Base-by-base conservation (phyloP, 2,329 filamentous ascomycete genomes). In the Cercospora beticola region DNA sequence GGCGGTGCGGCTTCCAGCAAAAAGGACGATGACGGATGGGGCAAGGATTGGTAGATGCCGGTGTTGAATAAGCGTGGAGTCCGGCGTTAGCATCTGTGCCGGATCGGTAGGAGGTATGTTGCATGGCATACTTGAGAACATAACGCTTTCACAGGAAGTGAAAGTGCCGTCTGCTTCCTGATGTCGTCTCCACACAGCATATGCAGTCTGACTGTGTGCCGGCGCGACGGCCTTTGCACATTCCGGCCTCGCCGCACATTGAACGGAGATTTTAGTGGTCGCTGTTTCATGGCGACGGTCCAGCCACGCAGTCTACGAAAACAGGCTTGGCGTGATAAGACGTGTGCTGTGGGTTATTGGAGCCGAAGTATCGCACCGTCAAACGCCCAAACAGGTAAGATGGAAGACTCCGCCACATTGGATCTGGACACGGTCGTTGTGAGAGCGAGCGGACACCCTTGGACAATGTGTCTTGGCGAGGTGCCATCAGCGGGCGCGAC, bases 11-110 rank as follows among this genome's bases (percentile, higher is more conserved):
- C 40, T 31, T 72, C 71, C 23, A 75, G 75, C 52, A 83, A 83
- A 74, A 83, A 83, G 68, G 84, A 87, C 70, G 87, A 88, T 66
- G 86, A 86, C 64, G 81, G 79, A 21, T 88, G 87, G 87, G 84
- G 85, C 62, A 86, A 88, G 62, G 62, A 64, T 43, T 43, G 52
- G 62, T 84, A 83, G 83, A 28, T 54, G 49, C 57, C 46, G 49
- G 49, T 64, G 43, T 52, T 36, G 58, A 59, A 64, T 62, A 12
- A 70, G 68, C 68, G 66, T 43, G 68, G 70, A 69, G 70, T 71
- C 61, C 63, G 68, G 70, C 61, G 68, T 72, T 72, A 62, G 43
- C 57, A 56, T 23, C 30, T 21, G 28, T 26, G 62, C 31, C 31
- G 30, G 23, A 5, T 18, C 12, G 28, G 52, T 43, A 33, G 43